These are phyloP conservation scores for Ophiognomonia clavigignenti-juglandacearum DNA, from an alignment of 2,329 filamentous ascomycete genomes.

Conservation along the genomic window DNA sequence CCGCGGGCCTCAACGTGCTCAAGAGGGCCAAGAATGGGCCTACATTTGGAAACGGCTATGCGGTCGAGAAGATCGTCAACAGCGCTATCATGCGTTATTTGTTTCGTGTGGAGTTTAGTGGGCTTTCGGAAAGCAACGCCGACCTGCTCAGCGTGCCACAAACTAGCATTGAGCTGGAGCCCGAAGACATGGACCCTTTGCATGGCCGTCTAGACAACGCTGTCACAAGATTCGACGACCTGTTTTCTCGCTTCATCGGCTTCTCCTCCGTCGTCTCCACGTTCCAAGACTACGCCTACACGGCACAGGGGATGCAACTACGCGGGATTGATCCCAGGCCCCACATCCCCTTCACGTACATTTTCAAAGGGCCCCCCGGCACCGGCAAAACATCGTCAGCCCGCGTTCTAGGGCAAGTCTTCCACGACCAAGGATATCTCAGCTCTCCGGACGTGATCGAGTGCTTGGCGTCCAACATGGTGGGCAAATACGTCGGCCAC, in stretches of 20 bases:
- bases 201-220: neutral
- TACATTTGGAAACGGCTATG: neutral
- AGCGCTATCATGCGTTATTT: neutral
- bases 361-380: slow-evolving; percentile 53
- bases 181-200: neutral
- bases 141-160: neutral
- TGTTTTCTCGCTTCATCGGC: neutral
- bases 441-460: slow-evolving; percentile 46
- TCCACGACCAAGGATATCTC: slow-evolving; percentile 54
- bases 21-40: neutral
- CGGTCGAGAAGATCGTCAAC: neutral
- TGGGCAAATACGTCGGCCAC: slow-evolving; percentile 51
- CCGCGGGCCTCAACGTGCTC: neutral
- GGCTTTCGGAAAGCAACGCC: no score
- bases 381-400: slow-evolving; percentile 58
- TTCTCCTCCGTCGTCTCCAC: neutral
- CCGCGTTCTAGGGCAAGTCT: slow-evolving; percentile 52
- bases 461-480: slow-evolving; percentile 48
- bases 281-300: neutral
- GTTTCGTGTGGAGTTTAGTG: no score
- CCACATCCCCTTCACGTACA: slow-evolving; percentile 48
- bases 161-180: neutral
- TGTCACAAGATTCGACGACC: neutral
- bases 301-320: slow-evolving; percentile 3
- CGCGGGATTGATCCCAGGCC: slow-evolving; percentile 40